phyloP scores from a whole-genome alignment of 164 flowering plant genomes.

The Nymphaea colorata region DNA sequence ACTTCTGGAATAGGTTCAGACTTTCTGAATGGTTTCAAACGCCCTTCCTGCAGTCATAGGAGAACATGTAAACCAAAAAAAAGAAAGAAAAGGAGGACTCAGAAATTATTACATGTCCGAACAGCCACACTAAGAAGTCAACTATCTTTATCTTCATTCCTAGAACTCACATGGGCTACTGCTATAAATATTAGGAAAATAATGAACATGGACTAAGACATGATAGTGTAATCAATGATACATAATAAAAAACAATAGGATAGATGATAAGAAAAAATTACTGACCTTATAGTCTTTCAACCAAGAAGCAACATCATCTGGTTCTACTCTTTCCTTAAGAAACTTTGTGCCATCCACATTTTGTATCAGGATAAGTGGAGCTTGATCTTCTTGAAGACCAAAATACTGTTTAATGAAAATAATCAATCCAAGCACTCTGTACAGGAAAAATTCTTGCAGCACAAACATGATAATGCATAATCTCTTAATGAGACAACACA shows the following conservation, averaged over 20 bases:
- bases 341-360: slow-evolving; percentile 46
- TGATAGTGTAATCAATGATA: neutral
- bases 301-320: slow-evolving; percentile 73
- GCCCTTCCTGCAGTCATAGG: slow-evolving; percentile 51
- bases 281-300: slow-evolving; percentile 66
- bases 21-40: slow-evolving; percentile 33
- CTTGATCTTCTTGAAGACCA: slow-evolving; percentile 63
- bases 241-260: neutral
- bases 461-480: too few species aligned
- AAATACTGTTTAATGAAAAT: slow-evolving; percentile 48
- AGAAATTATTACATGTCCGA: too few species aligned
- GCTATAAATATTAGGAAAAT: neutral
- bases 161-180: neutral
- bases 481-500: neutral
- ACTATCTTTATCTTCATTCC: too few species aligned
- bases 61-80: slow-evolving; percentile 2
- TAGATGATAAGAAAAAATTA: neutral
- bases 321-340: slow-evolving; percentile 48
- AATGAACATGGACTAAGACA: neutral
- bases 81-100: neutral
- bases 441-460: neutral
- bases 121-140: neutral
- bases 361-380: slow-evolving; percentile 67
- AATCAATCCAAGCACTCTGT: neutral
- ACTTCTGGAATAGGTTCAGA: slow-evolving; percentile 86